Conservation (phyloP, 495 filamentous ascomycete species). For the Pyrenopolyporus hunteri region DNA sequence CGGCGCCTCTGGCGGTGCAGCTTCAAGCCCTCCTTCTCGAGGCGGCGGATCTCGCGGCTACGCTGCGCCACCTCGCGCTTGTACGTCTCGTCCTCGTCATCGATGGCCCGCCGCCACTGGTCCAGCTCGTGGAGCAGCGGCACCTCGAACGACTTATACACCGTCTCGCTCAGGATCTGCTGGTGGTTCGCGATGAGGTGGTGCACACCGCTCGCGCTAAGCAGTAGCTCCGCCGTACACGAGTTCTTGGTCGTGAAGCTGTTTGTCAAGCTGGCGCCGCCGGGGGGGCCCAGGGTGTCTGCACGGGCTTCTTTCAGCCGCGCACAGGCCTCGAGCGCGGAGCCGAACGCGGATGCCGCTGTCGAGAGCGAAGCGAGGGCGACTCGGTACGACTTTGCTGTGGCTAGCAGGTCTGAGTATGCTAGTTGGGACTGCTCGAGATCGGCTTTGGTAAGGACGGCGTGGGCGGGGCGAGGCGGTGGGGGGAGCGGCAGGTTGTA, state of each 20-base stretch:
- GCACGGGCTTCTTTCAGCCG: slow-evolving; percentile 65
- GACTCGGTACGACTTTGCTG: slow-evolving; percentile 64
- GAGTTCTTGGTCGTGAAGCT: slow-evolving; percentile 56
- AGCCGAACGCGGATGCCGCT: slow-evolving; percentile 65
- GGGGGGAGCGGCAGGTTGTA: slow-evolving; percentile 64
- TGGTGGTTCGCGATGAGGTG: slow-evolving; percentile 70
- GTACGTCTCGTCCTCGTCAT: slow-evolving; percentile 65
- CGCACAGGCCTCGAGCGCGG: slow-evolving; percentile 67
- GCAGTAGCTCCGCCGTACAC: slow-evolving; percentile 64
- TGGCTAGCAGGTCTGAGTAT: slow-evolving; percentile 63
- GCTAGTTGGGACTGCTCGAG: slow-evolving; percentile 64
- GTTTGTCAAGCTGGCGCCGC: slow-evolving; percentile 48
- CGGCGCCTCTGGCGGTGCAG: slow-evolving; percentile 58
- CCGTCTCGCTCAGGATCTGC: slow-evolving; percentile 66
- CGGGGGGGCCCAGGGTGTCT: slow-evolving; percentile 47
- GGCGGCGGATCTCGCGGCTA: slow-evolving; percentile 60
- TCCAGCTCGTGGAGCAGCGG: slow-evolving; percentile 69
- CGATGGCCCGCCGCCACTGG: slow-evolving; percentile 61
- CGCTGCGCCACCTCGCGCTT: slow-evolving; percentile 55
- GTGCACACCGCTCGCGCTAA: slow-evolving; percentile 66
- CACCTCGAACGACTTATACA: slow-evolving; percentile 70
- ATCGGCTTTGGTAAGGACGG: slow-evolving; percentile 65
- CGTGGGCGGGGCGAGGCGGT: slow-evolving; percentile 58
- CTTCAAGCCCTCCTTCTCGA: slow-evolving; percentile 66
- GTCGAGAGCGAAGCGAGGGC: slow-evolving; percentile 62